Evolutionary conservation across 768 basidiomycete genomes (phyloP), one percentile per base, ranked within the genome.

Genomic region (Asterophora lycoperdoides): DNA sequence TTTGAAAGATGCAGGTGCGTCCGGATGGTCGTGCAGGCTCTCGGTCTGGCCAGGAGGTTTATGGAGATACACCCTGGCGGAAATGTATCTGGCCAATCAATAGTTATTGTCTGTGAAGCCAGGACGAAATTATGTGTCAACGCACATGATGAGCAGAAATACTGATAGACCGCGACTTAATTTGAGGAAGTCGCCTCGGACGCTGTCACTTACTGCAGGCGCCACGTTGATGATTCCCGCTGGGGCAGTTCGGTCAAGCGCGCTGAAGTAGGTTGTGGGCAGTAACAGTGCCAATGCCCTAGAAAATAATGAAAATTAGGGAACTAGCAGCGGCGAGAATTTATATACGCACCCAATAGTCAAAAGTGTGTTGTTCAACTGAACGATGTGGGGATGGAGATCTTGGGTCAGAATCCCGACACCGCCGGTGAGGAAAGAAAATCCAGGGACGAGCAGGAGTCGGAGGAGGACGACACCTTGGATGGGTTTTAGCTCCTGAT

Each of bases 381-480:
- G 71, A 0, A 80, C 78, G n/a, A 77, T 58, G 54, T 81, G 79
- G 1, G 81, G 81, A 56, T 84, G 79, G 6, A 88, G 67, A 41
- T 83, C 74, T 61, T 89, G 86, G 37, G 83, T 73, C 56, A 77
- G 68, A 15, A 86, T 68, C n/a, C 76, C 72, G 14, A 77, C 78
- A 38, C 85, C 86, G 28, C 84, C 85, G 3, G 75, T 75, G 8
- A 86, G 68, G 61, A 87, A 87, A 0, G 84, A 71, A 2, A 74
- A 70, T 4, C 86, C 86, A 0, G 86, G 86, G 43, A 87, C 71
- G 20, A 89, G 77, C 1, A 89, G 70, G 1, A 88, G 71, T 58
- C 86, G 86, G 13, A 89, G 71, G 17, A 89, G 63, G 7, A 86
- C 73, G 8, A 88, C 84, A 18, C 86, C 83, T 81, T 19, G 6